Base-by-base conservation (phyloP, 371 early-diverging fungal species). In the Mucor velutinosus region DNA sequence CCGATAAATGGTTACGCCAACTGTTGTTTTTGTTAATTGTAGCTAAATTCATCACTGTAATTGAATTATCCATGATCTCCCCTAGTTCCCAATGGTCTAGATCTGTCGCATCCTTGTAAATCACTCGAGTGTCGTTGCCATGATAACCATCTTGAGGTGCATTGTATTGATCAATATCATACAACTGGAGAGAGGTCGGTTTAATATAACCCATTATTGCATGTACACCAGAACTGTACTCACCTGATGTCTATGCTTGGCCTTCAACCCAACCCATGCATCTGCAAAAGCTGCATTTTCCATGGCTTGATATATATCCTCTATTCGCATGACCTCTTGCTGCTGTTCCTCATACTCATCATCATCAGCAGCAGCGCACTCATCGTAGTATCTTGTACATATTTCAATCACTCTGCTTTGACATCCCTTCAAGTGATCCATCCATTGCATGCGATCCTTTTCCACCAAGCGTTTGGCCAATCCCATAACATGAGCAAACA, bases 141-240 rank as follows among this genome's bases (percentile, higher is more conserved):
- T 53, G 27, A 17, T 29, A 21, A 58, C 47, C 47, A 23, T 62
- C 60, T 25, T 51, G 27, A 25, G 32, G 17, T 6, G 25, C 15
- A n/a, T 60, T 37, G 59, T 73, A 73, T 51, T 73, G 69, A 41
- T 73, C 73, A 3, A 65, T 65, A 57, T 73, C 73, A 47, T 73
- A 69, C 29, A 73, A 32, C 73, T 73, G 7, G 33, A 33, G 3
- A 25, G 12, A 19, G 12, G 8, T 23, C 12, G 14, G 14, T 37
- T 37, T 8, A 51, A 51, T 51, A 51, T 49, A 43, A n/a, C 43
- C 43, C 15, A 43, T 11, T 23, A 21, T 49, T 49, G 23, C 7
- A 19, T 6, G n/a, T n/a, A n/a, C n/a, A n/a, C n/a, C n/a, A n/a
- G n/a, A n/a, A n/a, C n/a, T n/a, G n/a, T 37, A 51, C 61, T 67